Evolutionary conservation across 2,329 filamentous ascomycete species (phyloP), one percentile per base, ranked within the genome.

Genomic region (Colletotrichum shisoi): DNA sequence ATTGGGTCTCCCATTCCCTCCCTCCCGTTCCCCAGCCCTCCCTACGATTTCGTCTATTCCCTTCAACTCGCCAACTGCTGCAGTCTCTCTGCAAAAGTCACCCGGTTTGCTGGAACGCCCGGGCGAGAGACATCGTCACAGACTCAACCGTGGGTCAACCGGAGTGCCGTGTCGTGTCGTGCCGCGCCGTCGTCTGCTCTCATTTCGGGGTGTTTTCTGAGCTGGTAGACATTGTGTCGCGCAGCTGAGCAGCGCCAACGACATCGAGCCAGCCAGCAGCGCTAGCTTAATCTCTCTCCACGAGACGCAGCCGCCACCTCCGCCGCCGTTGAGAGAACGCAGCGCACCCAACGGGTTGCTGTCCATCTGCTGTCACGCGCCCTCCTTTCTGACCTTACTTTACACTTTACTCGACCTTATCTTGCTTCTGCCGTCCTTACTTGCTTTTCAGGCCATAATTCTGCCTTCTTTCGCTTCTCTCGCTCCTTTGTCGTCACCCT

Each of bases 251-350:
- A 21, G 17, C 44, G 24, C n/a, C 58, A 37, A 37, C 56, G 19
- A 46, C 13, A 24, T 37, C 19, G 37, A 45, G n/a, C 13, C 48
- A 44, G 40, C 59, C 40, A 68, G 56, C 49, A 56, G 44, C 62
- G 44, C 65, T 68, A 68, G 54, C 49, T 51, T 39, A 27, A 8
- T 42, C 45, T 64, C 56, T 40, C 37, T 56, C 61, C 65, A 60
- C 49, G 65, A 68, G 54, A 65, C 65, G 65, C 61, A 65, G 64
- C 64, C 63, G 60, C 63, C 60, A 61, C 54, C 54, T 57, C 42
- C 31, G 56, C 64, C 53, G 65, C 65, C 65, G 56, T 68, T 68
- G 61, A 67, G 59, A 53, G 56, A 40, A 44, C 56, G 31, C 27
- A 34, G 42, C 27, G 44, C 64, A 53, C 60, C 54, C 60, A 67